Base-by-base conservation (phyloP, 2,329 filamentous ascomycete genomes). In the Gyromitra esculenta region DNA sequence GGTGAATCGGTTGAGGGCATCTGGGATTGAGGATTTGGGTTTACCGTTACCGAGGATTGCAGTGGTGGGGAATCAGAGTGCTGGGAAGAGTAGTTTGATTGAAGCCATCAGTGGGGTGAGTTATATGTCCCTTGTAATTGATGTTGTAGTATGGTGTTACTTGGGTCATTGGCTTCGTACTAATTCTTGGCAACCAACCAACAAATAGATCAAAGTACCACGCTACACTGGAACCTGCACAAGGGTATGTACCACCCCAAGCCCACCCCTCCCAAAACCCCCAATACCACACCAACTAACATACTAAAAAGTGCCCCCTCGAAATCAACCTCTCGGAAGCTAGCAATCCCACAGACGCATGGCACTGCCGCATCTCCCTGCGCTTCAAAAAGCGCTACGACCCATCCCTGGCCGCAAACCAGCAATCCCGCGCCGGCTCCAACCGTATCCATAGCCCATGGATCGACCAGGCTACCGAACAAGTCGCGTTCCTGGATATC, bases 31-130 rank as follows among this genome's bases (percentile, higher is more conserved):
- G 57, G 80, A 80, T 64, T 65, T 81, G 9, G 80, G 80, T 0
- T 31, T 81, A 21, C 79, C 79, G 0, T 62, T 81, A 13, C 80
- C 80, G 7, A 64, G 79, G 57, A 81, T 81, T 25, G 80, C 80
- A 1, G 80, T 81, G 9, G 79, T 81, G 31, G 80, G 80, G 8
- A 81, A 81, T 50, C 80, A 81, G 66, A 80, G 79, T 54, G 80
- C 80, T 1, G 80, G 80, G 6, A 81, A 81, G 63, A 80, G 78
- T 13, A 81, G 79, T 18, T 67, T 81, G 8, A 81, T 81, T 43
- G 80, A 81, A 56, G 80, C 80, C n/a, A 81, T 81, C 50, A 79
- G 78, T 41, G 80, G 80, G 13, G 80, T 81, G 63, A 76, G 76
- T 48, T 57, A 11, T n/a, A 7, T 57, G 5, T 31, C 25, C 21